A percentile compares a stretch with the other conserved stretches of the same genome.
Conservation (phyloP, 768 basidiomycete genomes). For the Xanthoconium purpureum region DNA sequence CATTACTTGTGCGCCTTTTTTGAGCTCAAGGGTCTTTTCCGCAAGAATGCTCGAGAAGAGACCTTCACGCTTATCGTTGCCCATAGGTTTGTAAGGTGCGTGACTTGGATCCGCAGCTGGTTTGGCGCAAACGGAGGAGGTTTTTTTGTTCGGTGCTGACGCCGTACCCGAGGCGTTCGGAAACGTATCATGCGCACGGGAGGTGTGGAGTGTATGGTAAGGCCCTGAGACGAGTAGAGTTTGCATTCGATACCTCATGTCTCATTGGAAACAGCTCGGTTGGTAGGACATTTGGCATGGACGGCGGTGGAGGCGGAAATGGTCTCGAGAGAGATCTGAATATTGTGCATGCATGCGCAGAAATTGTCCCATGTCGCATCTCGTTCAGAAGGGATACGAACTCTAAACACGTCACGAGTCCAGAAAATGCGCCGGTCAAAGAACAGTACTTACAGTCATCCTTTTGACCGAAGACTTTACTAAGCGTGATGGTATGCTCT, state of each 20-base stretch:
- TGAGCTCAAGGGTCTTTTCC: constrained; percentile 51
- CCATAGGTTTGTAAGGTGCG: constrained; percentile 32
- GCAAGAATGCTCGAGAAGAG: constrained; percentile 64
- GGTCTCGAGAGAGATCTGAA: constrained; percentile 46
- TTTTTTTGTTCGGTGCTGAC: constrained; percentile 1
- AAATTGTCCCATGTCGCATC: constrained; percentile 61
- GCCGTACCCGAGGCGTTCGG: constrained; percentile 5
- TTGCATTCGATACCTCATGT: constrained; percentile 66
- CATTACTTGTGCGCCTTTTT: constrained; percentile 64
- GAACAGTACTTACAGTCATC: constrained; percentile 49
- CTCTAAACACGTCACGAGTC: constrained; percentile 33
- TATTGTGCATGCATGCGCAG: constrained; percentile 40
- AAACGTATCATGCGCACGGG: constrained; percentile 50
- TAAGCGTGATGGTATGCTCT: constrained; percentile 59
- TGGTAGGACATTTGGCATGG: constrained; percentile 38
- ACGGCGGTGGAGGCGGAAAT: constrained; percentile 21
- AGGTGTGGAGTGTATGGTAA: constrained; percentile 44
- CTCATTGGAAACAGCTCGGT: constrained; percentile 64
- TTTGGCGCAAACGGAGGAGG: background rate
- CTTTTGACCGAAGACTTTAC: constrained; percentile 74
- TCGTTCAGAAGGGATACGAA: constrained; percentile 76
- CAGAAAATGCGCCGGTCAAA: background rate
- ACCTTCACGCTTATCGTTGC: constrained; percentile 44
- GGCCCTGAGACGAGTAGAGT: constrained; percentile 48
- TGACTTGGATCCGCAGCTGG: background rate